Base-by-base conservation (phyloP, 495 filamentous ascomycete genomes). In the Ramalina intermedia region DNA sequence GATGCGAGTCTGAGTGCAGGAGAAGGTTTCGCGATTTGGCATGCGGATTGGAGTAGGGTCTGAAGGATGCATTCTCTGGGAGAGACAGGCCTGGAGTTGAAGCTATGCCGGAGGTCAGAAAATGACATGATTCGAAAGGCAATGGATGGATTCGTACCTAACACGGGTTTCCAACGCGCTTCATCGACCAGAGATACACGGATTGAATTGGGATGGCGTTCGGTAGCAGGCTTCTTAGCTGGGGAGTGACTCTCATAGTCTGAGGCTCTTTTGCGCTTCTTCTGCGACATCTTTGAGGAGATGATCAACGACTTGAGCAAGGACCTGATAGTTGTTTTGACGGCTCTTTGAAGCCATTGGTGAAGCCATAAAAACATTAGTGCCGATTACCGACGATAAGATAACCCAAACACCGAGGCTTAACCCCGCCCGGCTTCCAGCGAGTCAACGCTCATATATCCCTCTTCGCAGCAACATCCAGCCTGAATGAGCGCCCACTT, bases 1-100 rank as follows among this genome's bases (percentile, higher is more conserved):
- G 69, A 56, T 95, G 84, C 5, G 76, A 71, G 27, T 82, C 80
- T 5, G 89, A 87, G 51, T 84, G 78, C 47, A 94, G 79, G 40
- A 96, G 70, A 43, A 95, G 70, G 56, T 89, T 82, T 57, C 69
- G 55, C 24, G 54, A 58, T 47, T 63, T 51, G 58, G 70, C 63
- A 43, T 72, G 70, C 33, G 57, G 48, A 58, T 77, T 81, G 17
- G 71, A 66, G 63, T 85, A 89, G 41, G 81, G 68, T 54, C 79
- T 71, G 51, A 86, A 77, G 37, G 68, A 60, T 46, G 80, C 62
- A 35, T 74, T 66, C 41, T 67, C 58, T 17, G 80, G 71, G 29
- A 80, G 62, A 21, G 66, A 65, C 8, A 89, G 63, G 14, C 85
- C 85, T 12, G 84, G 82, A 1, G 81, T 75, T 6, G 80, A 75